Conservation (phyloP, 139 green algal genomes). For the Eudorina sp. region DNA sequence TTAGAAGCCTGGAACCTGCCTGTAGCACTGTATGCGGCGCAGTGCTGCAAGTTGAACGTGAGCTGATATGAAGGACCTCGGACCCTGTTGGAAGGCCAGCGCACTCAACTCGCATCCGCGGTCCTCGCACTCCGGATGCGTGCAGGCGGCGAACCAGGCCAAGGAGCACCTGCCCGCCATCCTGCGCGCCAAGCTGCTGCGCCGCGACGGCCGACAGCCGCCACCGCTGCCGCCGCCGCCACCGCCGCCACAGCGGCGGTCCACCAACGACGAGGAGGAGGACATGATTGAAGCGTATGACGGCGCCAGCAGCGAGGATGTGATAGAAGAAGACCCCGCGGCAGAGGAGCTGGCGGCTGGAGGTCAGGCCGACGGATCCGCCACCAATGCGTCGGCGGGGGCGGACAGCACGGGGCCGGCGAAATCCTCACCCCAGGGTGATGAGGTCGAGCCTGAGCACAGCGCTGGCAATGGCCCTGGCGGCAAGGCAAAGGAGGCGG, state of each 20-base stretch:
- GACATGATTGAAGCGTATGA: background rate
- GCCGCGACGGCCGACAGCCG: background rate
- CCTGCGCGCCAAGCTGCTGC: slow-evolving; percentile 32
- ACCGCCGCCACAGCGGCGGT: background rate
- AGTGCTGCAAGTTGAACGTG: no score
- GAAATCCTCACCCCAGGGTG: no score
- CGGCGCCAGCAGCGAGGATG: background rate
- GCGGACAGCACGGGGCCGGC: background rate
- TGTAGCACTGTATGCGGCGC: no score
- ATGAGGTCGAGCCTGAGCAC: no score
- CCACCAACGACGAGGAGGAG: background rate
- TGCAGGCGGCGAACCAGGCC: slow-evolving; percentile 14
- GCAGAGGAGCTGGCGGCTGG: background rate
- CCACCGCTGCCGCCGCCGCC: slow-evolving; percentile 33
- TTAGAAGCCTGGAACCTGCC: no score
- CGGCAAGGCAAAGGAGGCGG: no score
- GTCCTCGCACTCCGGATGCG: no score
- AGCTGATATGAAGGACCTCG: no score
- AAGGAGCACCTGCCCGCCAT: slow-evolving; percentile 10
- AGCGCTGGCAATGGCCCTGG: no score
- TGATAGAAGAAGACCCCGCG: background rate
- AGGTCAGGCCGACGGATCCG: background rate
- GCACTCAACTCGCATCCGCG: no score
- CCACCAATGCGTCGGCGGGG: background rate
- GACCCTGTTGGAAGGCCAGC: no score